Evolutionary conservation across 805 yeast species (phyloP).

Genomic region (Saturnispora dispora): DNA sequence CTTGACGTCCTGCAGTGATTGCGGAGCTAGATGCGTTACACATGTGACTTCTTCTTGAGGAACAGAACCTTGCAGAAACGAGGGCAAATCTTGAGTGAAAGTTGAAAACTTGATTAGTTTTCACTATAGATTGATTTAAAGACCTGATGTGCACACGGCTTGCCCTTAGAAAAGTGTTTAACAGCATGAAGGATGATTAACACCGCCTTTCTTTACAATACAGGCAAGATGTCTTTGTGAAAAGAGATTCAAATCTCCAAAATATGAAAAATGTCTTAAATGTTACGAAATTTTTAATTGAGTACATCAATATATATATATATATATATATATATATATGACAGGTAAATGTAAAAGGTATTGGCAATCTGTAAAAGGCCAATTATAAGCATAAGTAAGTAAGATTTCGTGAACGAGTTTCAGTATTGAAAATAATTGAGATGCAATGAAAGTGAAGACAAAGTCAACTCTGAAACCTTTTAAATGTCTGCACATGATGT

Average conservation of each 20-base stretch:
- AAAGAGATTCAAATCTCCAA: not conserved
- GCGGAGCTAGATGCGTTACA: constrained; percentile 1
- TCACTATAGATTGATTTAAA: not conserved
- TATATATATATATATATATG: not conserved
- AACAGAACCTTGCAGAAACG: constrained; percentile 3
- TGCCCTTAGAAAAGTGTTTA: not conserved
- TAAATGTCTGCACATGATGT: no score
- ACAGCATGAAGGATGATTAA: not conserved
- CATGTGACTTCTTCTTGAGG: constrained; percentile 4
- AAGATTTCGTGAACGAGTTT: not conserved
- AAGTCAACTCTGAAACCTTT: not conserved
- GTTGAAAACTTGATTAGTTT: not conserved
- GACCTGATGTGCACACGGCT: not conserved
- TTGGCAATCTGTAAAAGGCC: not conserved
- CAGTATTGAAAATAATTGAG: not conserved
- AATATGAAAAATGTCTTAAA: not conserved
- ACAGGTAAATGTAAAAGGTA: not conserved
- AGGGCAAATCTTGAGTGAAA: constrained; percentile 1
- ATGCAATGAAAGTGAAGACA: not conserved
- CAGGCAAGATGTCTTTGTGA: not conserved
- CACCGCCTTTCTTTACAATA: not conserved
- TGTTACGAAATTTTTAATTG: not conserved
- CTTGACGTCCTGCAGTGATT: constrained; percentile 19
- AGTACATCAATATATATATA: not conserved
- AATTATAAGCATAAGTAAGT: not conserved